These are phyloP conservation scores for Saksenaea vasiformis DNA, from an alignment of 371 early-diverging fungal species.

Conservation along the genomic window DNA sequence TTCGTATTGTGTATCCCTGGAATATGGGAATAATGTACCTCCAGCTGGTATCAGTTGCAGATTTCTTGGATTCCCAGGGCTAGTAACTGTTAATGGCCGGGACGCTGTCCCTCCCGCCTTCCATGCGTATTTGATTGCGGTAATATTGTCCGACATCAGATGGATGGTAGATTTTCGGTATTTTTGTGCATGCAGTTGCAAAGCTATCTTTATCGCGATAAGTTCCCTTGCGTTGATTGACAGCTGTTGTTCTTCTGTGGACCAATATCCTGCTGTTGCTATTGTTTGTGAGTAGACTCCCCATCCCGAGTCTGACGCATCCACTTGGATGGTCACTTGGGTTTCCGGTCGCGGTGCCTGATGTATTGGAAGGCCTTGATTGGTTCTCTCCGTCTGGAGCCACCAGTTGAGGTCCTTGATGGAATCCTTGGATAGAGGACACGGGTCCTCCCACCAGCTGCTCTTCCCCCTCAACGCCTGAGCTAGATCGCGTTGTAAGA, in stretches of 20 bases:
- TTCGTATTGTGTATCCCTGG: conserved; percentile 15
- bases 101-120: conserved; percentile 25
- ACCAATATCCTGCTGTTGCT: conserved; percentile 30
- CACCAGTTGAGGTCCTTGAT: conserved; percentile 12
- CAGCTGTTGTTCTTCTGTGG: not conserved
- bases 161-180: conserved; percentile 10
- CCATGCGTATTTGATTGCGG: conserved; percentile 22
- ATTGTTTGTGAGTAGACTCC: too few relatives aligned
- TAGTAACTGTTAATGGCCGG: conserved; percentile 9
- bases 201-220: conserved; percentile 17
- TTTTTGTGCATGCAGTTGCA: conserved; percentile 15
- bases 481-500: conserved; percentile 18
- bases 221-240: conserved; percentile 29
- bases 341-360: not conserved
- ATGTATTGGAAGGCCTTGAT: conserved; percentile 14
- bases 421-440: not conserved
- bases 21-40: conserved; percentile 14
- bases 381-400: not conserved
- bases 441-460: conserved; percentile 11
- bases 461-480: not conserved
- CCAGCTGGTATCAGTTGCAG: conserved; percentile 9
- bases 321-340: not conserved
- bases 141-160: conserved; percentile 22
- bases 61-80: conserved; percentile 18
- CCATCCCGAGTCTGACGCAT: conserved; percentile 18